Evolutionary conservation across 1,139 yeast species (phyloP), one percentile per base, ranked within the genome.

Genomic region (Suhomyces kunorum): DNA sequence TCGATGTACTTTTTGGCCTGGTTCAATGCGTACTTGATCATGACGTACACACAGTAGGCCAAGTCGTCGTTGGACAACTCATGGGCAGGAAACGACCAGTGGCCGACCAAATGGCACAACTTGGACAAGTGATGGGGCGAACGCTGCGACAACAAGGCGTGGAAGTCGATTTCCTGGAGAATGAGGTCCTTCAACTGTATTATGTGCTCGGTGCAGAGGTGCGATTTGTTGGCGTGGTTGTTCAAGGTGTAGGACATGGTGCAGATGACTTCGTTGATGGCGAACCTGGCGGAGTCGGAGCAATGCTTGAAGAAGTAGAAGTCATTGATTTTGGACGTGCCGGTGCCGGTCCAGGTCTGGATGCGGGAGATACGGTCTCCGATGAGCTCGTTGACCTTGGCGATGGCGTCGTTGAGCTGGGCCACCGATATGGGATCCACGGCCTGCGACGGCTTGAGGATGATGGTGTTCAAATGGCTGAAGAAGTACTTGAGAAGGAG

Each of bases 41-140:
- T 82, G 33, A 76, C 42, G 46, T 63, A 78, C 7, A 78, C 85
- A 54, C 86, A 78, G 54, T 76, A 76, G 6, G 81, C 67, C 52
- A 85, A 71, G 56, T 86, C 94, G 57, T 83, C 87, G 54, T 76
- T 74, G n/a, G 76, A 56, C 34, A 83, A 64, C 51, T 78, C 79
- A 58, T 83, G 89, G 1, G 90, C 87, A 14, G 83, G 82, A 56
- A 84, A 84, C 40, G 78, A 76, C 77, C 77, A 73, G 48, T 64
- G 70, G 16, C 76, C 76, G 6, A 72, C 72, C 29, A 63, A 54
- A 45, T 65, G 66, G 38, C 58, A 49, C 14, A 59, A 45, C 11
- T 32, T 41, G 6, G 49, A 39, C 32, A 67, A 54, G 45, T 66
- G 71, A 9, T 44, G 44, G 7, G 57, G 48, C 1, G 58, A 43